Base-by-base conservation (phyloP, 2,329 filamentous ascomycete species). In the Aspergillus sergii region DNA sequence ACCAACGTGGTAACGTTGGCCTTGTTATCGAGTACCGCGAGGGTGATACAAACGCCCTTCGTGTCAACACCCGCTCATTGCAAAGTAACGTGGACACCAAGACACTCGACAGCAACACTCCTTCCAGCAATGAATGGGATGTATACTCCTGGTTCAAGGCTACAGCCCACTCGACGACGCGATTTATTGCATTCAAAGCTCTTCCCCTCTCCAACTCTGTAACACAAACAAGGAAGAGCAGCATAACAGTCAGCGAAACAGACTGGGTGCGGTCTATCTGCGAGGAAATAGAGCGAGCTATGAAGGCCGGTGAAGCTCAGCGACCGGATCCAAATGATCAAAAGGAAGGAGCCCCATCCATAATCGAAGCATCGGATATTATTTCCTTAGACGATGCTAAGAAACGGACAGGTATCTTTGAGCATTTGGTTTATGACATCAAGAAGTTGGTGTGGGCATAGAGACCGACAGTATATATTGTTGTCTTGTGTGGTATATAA, bases 381-480 rank as follows among this genome's bases (percentile, higher is more conserved):
- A 92, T 99, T 58, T 92, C 89, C 28, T 76, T 96, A 59, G 88
- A 88, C 2, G 93, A 97, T 73, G 95, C 95, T 61, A 94, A 88
- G 84, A 91, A 87, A 81, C 93, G 90, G 64, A 97, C 94, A 0
- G 92, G 93, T 0, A 84, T 96, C 70, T 77, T 98, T 58, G 94
- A 97, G 78, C 90, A 94, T 75, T 79, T 96, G 72, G 92, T 93
- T 1, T 93, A 98, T 81, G 91, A 90, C 63, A 84, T 98, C 71
- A 97, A 97, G 86, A 96, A 92, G 82, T 80, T 98, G 75, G 93
- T 99, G 14, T 98, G 95, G 95, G 84, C 85, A 3, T 87, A 71
- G 63, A 26, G 14, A n/a, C 12, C 28, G 9, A 30, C 21, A 7
- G 14, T 30, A 30, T 28, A 36, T 23, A 7, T 51, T 9, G 6